Conservation (phyloP, 805 yeast genomes). For the Kuraishia piskuri region DNA sequence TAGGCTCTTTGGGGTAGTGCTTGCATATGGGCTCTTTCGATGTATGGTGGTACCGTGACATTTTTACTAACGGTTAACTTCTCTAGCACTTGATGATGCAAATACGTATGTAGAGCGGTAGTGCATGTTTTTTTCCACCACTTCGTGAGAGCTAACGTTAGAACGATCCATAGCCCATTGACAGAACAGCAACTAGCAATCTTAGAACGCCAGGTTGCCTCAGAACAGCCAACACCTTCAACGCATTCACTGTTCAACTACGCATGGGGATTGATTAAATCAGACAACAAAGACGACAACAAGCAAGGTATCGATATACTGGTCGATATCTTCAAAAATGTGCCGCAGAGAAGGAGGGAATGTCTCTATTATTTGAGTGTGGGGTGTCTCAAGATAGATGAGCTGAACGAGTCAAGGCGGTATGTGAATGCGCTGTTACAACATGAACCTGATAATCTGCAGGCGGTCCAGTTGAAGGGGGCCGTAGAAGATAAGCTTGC, state of each 20-base stretch:
- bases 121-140: not conserved
- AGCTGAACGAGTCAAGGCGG: constrained; percentile 75
- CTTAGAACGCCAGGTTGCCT: constrained; percentile 64
- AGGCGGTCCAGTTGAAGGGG: constrained; percentile 61
- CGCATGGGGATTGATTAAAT: constrained; percentile 92
- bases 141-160: constrained; percentile 3
- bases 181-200: constrained; percentile 69
- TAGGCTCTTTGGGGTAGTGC: too few relatives aligned
- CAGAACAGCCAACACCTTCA: constrained; percentile 74
- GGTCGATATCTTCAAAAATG: constrained; percentile 61
- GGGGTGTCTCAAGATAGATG: constrained; percentile 85
- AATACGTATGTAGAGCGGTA: constrained; percentile 15
- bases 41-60: not conserved
- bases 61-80: not conserved
- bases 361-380: constrained; percentile 80
- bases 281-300: constrained; percentile 53
- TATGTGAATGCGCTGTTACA: constrained; percentile 71
- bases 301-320: constrained; percentile 73
- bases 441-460: constrained; percentile 80
- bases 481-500: constrained; percentile 81
- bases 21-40: not conserved
- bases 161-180: constrained; percentile 36
- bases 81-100: constrained; percentile 19
- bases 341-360: constrained; percentile 81
- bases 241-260: constrained; percentile 86